Conservation (phyloP, 331 rosid species). For the Dryas integrifolia region DNA sequence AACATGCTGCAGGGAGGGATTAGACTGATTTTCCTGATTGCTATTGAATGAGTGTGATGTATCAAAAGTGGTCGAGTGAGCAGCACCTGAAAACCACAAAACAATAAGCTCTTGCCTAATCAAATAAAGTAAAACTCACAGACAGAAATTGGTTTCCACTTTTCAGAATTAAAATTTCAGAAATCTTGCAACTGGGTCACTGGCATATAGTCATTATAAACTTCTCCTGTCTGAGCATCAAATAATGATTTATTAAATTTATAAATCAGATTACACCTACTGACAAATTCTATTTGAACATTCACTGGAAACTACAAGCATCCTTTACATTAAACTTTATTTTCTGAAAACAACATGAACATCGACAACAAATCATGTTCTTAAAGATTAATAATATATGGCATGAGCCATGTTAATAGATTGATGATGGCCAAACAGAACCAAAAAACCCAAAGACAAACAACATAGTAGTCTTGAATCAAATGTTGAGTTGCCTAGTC, state of each 20-base stretch:
- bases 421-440: too few relatives aligned
- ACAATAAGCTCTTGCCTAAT: conserved; percentile 18
- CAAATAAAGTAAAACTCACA: not conserved
- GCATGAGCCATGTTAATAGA: too few relatives aligned
- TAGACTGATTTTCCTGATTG: conserved; percentile 43
- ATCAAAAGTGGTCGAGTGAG: conserved; percentile 31
- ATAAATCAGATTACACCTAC: not conserved
- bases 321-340: not conserved
- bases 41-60: conserved; percentile 39
- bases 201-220: not conserved
- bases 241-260: not conserved
- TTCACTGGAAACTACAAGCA: not conserved
- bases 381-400: too few relatives aligned
- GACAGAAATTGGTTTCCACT: not conserved
- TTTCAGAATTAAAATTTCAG: not conserved
- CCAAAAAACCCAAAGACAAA: too few relatives aligned
- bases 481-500: too few relatives aligned
- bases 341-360: not conserved
- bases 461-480: too few relatives aligned
- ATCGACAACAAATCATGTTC: too few relatives aligned
- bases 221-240: not conserved
- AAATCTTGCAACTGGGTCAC: not conserved
- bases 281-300: not conserved
- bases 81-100: conserved; percentile 42
- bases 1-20: conserved; percentile 38